Percentiles rank a stretch among this genome's conserved stretches.
phyloP scores from a whole-genome alignment of 2,329 filamentous ascomycete species.

The Cercospora citrullina region DNA sequence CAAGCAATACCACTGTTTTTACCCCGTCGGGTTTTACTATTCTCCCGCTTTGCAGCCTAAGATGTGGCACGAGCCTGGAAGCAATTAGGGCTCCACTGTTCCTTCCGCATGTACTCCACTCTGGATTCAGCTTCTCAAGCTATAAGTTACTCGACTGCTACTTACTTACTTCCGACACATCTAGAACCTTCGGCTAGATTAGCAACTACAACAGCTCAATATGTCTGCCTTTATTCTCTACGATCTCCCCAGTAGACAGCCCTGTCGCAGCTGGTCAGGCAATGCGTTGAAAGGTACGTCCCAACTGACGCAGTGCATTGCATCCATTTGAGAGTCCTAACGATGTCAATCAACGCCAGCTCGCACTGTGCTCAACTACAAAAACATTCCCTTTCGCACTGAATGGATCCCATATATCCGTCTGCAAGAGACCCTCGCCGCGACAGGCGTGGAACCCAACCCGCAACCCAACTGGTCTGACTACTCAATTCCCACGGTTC shows the following conservation, averaged over 20 bases:
- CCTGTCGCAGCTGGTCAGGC: slow-evolving; percentile 15
- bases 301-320: neutral
- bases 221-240: slow-evolving; percentile 14
- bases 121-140: neutral
- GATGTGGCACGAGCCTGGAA: neutral
- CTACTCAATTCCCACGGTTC: slow-evolving; percentile 5
- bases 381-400: slow-evolving; percentile 14
- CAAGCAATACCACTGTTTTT: neutral
- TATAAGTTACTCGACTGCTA: neutral
- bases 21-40: neutral
- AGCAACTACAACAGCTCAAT: neutral
- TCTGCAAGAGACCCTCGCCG: slow-evolving; percentile 15
- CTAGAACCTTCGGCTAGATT: neutral
- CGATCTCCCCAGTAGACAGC: slow-evolving; percentile 14
- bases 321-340: no score
- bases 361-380: slow-evolving; percentile 16
- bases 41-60: neutral
- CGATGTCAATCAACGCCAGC: neutral
- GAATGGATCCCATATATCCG: slow-evolving; percentile 16
- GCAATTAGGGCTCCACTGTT: neutral
- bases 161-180: neutral
- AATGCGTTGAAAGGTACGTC: slow-evolving; percentile 14
- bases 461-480: slow-evolving; percentile 9
- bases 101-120: neutral
- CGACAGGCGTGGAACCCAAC: slow-evolving; percentile 6